These are phyloP conservation scores for Leccinum subrobustum DNA, from an alignment of 1,284 basidiomycete genomes.

Conservation along the genomic window DNA sequence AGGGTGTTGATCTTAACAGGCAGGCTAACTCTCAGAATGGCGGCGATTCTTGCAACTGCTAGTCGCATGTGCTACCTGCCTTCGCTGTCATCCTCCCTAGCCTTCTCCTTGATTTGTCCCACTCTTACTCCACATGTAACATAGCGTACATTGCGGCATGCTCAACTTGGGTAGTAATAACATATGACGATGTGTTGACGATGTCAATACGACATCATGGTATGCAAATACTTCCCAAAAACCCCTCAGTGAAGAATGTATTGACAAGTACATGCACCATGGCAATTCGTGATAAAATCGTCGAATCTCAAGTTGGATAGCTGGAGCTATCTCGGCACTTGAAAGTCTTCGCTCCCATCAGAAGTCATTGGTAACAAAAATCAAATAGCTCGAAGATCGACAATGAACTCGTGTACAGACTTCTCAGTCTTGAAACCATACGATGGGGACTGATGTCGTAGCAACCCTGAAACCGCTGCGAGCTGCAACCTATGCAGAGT, in stretches of 20 bases:
- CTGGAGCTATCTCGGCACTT: not conserved
- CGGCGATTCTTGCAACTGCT: slow-evolving; percentile 76
- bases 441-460: slow-evolving; percentile 55
- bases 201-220: slow-evolving; percentile 9
- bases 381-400: slow-evolving; percentile 41
- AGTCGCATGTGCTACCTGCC: slow-evolving; percentile 23
- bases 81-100: not conserved
- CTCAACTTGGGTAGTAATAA: slow-evolving; percentile 32
- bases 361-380: slow-evolving; percentile 32
- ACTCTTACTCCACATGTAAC: slow-evolving; percentile 29
- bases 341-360: not conserved
- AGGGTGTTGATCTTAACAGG: slow-evolving; percentile 76
- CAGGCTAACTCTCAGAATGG: slow-evolving; percentile 47
- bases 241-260: not conserved
- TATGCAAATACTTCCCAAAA: not conserved
- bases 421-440: slow-evolving; percentile 51
- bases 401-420: slow-evolving; percentile 47
- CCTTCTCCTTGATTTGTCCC: slow-evolving; percentile 12
- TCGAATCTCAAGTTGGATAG: not conserved
- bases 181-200: slow-evolving; percentile 6
- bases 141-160: slow-evolving; percentile 29
- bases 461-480: slow-evolving; percentile 53
- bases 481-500: slow-evolving; percentile 54
- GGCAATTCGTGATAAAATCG: not conserved
- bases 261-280: not conserved